Base-by-base conservation (phyloP, 2,329 filamentous ascomycete species). In the Venturia oleaginea region DNA sequence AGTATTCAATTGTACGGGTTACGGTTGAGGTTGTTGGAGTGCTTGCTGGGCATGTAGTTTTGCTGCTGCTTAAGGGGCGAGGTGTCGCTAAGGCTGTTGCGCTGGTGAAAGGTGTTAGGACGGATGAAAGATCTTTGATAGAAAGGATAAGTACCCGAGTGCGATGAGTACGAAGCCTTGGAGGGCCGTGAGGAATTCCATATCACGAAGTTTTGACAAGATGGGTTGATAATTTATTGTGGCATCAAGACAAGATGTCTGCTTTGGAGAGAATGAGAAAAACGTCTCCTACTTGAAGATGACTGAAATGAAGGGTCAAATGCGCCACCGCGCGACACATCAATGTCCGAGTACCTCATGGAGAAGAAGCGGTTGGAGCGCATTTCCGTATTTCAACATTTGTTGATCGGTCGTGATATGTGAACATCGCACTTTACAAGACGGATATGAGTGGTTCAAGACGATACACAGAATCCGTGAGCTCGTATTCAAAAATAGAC, bases 11-110 rank as follows among this genome's bases (percentile, higher is more conserved):
- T 17, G 55, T 59, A 11, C 37, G 55, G 24, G 54, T 57, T 32
- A 64, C 17, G 24, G 63, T 64, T n/a, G 15, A 46, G 19, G 40
- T 59, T 59, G 32, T 37, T 30, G 32, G 15, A 37, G 60, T 62
- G 27, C 42, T 43, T 48, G 60, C 38, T 34, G 38, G 38, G 27
- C 60, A 62, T 10, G 38, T 4, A 3, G 19, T 60, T 7, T 22
- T 5, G 24, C 32, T 37, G 17, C 57, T 38, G 38, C 22, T 19
- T 22, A n/a, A 3, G 17, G 30, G 22, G 24, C 4, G 48, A 30
- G 48, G 22, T 2, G 15, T 54, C 13, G 48, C 24, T 30, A 15
- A 2, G 11, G 24, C 27, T 30, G 22, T 54, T 54, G 48, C 24
- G 48, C 48, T 54, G 48, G n/a, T n/a, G 27, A 54, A 17, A 22